Conservation (phyloP, 1,284 basidiomycete genomes). For the Microbotryomycetes sp. region DNA sequence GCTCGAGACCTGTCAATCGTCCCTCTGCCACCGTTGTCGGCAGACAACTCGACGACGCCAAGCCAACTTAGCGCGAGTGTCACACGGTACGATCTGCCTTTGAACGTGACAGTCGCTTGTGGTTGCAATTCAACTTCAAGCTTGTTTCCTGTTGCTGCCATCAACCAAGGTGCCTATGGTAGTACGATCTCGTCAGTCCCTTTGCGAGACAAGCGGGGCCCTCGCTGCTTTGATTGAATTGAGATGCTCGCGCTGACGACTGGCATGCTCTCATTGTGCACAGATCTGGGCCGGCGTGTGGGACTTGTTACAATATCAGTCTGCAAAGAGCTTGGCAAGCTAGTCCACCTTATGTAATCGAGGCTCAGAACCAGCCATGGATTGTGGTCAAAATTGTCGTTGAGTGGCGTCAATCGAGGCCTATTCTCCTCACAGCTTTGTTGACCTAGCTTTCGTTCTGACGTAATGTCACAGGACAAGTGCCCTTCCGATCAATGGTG, state of each 20-base stretch:
- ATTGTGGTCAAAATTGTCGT: conserved; percentile 15
- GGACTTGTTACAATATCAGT: conserved; percentile 17
- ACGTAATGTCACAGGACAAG: conserved; percentile 7
- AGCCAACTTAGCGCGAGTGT: not conserved
- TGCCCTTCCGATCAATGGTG: conserved; percentile 18
- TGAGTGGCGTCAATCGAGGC: not conserved
- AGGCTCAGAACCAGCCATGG: not conserved
- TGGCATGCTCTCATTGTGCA: too few relatives aligned
- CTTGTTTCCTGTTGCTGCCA: conserved; percentile 14
- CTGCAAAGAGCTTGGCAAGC: not conserved
- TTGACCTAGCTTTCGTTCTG: not conserved
- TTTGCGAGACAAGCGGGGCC: too few relatives aligned
- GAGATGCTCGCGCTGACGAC: too few relatives aligned
- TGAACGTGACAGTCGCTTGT: conserved; percentile 1
- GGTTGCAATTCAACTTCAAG: conserved; percentile 8
- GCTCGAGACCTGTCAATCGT: conserved; percentile 9
- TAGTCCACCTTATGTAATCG: conserved; percentile 1
- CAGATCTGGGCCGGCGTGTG: conserved; percentile 12
- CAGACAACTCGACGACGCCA: too few relatives aligned
- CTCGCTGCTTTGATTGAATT: too few relatives aligned
- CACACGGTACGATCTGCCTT: conserved; percentile 12
- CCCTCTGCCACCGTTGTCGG: not conserved
- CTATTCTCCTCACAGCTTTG: not conserved
- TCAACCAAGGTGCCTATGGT: conserved; percentile 13
- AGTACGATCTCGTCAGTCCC: not conserved